These are phyloP conservation scores for Apiotrichum gracile DNA, from an alignment of 1,284 basidiomycete species.

Conservation along the genomic window DNA sequence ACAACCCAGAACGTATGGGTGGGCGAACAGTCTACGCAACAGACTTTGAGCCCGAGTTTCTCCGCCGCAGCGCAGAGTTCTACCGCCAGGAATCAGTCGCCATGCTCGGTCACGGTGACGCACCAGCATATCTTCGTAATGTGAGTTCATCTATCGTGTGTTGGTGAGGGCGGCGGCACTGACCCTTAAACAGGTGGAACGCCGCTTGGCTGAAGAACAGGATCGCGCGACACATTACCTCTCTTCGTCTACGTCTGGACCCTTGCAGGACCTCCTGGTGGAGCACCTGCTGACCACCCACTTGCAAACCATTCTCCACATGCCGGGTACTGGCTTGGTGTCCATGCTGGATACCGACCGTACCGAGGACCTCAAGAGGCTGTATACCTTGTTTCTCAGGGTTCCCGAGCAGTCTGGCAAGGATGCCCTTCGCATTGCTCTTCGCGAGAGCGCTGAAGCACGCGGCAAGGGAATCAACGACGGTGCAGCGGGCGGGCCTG, in stretches of 20 bases:
- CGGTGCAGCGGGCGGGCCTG: conserved; percentile 37
- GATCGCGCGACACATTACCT: conserved; percentile 86
- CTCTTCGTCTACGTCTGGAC: conserved; percentile 63
- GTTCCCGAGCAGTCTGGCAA: conserved; percentile 62
- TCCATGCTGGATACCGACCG: conserved; percentile 80
- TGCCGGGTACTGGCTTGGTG: conserved; percentile 80
- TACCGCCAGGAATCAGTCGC: conserved; percentile 71
- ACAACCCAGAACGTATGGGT: conserved; percentile 48
- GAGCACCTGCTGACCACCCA: conserved; percentile 72
- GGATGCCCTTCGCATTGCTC: conserved; percentile 58
- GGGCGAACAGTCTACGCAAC: conserved; percentile 68
- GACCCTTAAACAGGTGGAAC: conserved; percentile 61
- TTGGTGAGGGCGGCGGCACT: background rate
- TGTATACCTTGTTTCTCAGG: conserved; percentile 71
- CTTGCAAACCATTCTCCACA: conserved; percentile 65
- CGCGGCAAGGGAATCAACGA: conserved; percentile 79
- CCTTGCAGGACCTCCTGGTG: conserved; percentile 71
- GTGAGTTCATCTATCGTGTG: conserved; percentile 52
- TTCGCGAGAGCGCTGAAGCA: conserved; percentile 69
- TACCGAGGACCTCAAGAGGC: conserved; percentile 66
- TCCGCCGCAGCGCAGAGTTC: conserved; percentile 71
- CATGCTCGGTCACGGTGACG: conserved; percentile 68
- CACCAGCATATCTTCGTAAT: conserved; percentile 71
- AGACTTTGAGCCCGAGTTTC: conserved; percentile 77
- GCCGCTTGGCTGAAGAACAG: conserved; percentile 76